phyloP scores from a whole-genome alignment of 2,329 filamentous ascomycete genomes.

The Aspergillus pseudonomiae region DNA sequence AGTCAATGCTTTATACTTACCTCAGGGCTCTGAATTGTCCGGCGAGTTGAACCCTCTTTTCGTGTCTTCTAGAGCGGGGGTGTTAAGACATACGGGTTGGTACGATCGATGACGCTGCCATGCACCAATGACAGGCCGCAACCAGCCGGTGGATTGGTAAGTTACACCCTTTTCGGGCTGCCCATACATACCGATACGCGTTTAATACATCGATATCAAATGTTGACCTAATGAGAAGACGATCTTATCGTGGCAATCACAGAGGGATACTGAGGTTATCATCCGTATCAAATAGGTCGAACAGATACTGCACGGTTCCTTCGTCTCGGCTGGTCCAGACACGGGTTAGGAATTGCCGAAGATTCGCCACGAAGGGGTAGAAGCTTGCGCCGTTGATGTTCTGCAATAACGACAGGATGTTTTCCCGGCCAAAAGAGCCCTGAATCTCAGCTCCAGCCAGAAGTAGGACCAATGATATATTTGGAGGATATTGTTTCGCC shows the following conservation, averaged over 20 bases:
- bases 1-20: background rate
- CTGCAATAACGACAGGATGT: background rate
- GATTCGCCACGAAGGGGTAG: slow-evolving; percentile 6
- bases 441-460: slow-evolving; percentile 4
- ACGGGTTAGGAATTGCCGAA: background rate
- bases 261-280: slow-evolving; percentile 6
- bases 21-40: too few relatives aligned
- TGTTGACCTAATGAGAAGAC: too few relatives aligned
- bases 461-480: slow-evolving; percentile 1
- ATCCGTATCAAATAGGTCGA: background rate
- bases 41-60: background rate
- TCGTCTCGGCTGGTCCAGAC: slow-evolving; percentile 1
- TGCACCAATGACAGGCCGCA: background rate
- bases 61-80: background rate
- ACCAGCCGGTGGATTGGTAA: slow-evolving; percentile 2
- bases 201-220: too few relatives aligned
- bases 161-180: background rate
- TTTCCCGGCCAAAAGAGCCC: background rate
- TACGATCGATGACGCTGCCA: background rate
- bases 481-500: background rate
- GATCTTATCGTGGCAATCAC: background rate
- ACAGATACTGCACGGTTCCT: background rate
- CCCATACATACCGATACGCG: background rate
- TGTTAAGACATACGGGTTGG: background rate
- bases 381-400: background rate